Percentiles rank a stretch among this genome's conserved stretches.
phyloP scores from a whole-genome alignment of 495 filamentous ascomycete genomes.

The Geoglossum glabrum region DNA sequence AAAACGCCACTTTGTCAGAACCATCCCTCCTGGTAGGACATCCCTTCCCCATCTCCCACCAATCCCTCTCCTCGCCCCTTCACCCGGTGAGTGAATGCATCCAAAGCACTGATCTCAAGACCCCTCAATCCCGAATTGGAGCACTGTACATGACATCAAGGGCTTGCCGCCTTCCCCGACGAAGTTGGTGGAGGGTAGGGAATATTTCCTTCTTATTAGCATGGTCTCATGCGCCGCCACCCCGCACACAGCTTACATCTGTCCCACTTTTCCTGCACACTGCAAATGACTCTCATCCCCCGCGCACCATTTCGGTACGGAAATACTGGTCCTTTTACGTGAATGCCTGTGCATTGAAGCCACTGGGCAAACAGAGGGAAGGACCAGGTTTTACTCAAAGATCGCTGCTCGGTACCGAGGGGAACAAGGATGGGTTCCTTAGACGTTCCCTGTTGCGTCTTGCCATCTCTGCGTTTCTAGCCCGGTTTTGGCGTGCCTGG shows the following conservation, averaged over 20 bases:
- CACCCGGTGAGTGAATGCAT: background rate
- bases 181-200: background rate
- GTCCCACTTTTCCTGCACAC: background rate
- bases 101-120: background rate
- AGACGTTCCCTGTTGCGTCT: slow-evolving; percentile 67
- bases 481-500: slow-evolving; percentile 60
- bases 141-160: background rate
- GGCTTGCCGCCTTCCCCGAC: background rate
- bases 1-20: background rate
- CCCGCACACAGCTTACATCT: background rate
- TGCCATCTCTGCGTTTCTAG: slow-evolving; percentile 58
- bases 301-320: background rate
- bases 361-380: background rate
- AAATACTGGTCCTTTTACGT: background rate
- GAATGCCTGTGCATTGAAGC: background rate
- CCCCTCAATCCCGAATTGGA: background rate
- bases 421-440: slow-evolving; percentile 59
- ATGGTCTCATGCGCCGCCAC: background rate
- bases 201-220: background rate
- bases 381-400: slow-evolving; percentile 21
- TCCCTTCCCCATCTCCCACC: background rate
- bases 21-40: background rate
- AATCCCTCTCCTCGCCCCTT: no score
- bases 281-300: background rate
- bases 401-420: slow-evolving; percentile 55